A percentile compares a stretch with the other conserved stretches of the same genome.
Conservation (phyloP, 2,329 filamentous ascomycete genomes). For the Cladophialophora exuberans region DNA sequence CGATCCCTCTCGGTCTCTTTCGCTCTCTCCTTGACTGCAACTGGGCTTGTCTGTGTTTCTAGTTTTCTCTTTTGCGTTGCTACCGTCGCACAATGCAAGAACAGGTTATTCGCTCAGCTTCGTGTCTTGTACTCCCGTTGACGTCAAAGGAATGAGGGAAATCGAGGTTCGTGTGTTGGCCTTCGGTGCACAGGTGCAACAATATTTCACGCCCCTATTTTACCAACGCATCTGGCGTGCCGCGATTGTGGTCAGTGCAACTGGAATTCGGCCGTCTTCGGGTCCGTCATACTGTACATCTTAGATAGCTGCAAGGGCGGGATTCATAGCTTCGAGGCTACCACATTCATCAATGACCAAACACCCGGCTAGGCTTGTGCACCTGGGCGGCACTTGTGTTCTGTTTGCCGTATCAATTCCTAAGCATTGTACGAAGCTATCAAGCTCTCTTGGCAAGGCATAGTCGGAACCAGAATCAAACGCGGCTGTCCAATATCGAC, state of each 20-base stretch:
- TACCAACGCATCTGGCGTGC: neutral
- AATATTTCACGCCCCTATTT: too few relatives aligned
- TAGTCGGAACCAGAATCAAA: too few relatives aligned
- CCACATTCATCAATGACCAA: too few relatives aligned
- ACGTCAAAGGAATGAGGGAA: neutral
- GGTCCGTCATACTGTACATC: neutral
- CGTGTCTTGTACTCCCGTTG: neutral
- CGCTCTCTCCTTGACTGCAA: neutral
- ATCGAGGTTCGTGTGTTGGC: neutral
- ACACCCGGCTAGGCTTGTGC: too few relatives aligned
- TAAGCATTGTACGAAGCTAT: too few relatives aligned
- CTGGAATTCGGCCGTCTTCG: too few relatives aligned
- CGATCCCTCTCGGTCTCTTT: neutral
- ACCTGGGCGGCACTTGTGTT: too few relatives aligned
- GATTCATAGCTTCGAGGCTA: too few relatives aligned
- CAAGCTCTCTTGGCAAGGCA: too few relatives aligned
- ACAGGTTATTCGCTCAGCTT: neutral
- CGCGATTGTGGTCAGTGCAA: neutral
- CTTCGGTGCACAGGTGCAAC: slow-evolving; percentile 9
- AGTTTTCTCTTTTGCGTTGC: neutral
- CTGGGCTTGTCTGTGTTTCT: neutral
- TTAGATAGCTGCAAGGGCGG: neutral
- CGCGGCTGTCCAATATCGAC: too few relatives aligned
- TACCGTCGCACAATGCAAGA: slow-evolving; percentile 7
- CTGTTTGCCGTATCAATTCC: too few relatives aligned